These are phyloP conservation scores for Neoboletus brunneissimus DNA, from an alignment of 768 basidiomycete species.

Conservation along the genomic window DNA sequence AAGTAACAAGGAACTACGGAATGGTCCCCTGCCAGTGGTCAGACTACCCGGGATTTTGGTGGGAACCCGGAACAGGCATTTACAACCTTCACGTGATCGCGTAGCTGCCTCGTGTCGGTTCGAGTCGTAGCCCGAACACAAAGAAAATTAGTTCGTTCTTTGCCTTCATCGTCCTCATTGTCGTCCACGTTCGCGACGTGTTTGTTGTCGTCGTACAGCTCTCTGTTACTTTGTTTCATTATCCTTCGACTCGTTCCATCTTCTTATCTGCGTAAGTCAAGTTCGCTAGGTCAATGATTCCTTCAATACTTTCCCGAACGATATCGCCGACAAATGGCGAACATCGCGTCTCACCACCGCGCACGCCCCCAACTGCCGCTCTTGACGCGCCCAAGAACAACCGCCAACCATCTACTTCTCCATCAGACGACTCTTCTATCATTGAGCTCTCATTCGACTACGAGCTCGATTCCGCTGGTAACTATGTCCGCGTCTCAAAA, in stretches of 20 bases:
- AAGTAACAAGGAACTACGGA: too few species aligned
- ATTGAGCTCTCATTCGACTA: conserved; percentile 50
- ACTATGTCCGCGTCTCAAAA: conserved; percentile 47
- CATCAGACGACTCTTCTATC: conserved; percentile 46
- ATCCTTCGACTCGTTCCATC: not conserved
- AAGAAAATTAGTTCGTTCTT: conserved; percentile 26
- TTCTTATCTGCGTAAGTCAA: conserved; percentile 11
- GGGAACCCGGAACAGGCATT: not conserved
- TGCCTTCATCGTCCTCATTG: conserved; percentile 10
- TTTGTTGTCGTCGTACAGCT: conserved; percentile 5
- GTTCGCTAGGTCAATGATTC: conserved; percentile 19
- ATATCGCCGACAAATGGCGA: conserved; percentile 32
- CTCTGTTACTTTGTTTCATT: not conserved
- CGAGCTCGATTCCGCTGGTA: conserved; percentile 42
- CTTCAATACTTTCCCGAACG: conserved; percentile 19
- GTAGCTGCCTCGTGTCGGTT: conserved; percentile 37
- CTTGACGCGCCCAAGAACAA: conserved; percentile 32
- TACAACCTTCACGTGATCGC: conserved; percentile 34
- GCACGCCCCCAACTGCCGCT: conserved; percentile 26
- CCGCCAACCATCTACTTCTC: conserved; percentile 34
- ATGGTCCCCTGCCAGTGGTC: too few species aligned
- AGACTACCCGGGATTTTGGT: not conserved
- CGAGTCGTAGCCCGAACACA: conserved; percentile 21
- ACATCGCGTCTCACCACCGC: conserved; percentile 31
- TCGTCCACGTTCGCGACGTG: conserved; percentile 21